Percentiles rank a stretch among this genome's conserved stretches.
These are phyloP conservation scores for Eragrostis nindensis DNA, from an alignment of 176 grass and related monocot genomes.

Conservation along the genomic window DNA sequence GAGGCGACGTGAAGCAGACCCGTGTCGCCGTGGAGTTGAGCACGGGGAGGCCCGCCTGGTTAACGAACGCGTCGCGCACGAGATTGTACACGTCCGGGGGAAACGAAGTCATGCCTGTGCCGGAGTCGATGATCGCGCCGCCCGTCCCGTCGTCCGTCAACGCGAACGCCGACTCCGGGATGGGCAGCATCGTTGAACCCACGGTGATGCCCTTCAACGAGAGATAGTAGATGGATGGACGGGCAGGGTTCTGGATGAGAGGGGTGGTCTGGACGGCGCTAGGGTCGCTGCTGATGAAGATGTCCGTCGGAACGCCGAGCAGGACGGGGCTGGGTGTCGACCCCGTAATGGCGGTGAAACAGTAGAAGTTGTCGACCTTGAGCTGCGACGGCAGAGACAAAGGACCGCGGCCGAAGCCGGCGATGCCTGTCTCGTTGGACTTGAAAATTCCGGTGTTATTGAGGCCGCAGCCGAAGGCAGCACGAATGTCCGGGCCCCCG, in stretches of 20 bases:
- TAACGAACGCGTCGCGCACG: slow-evolving; percentile 40
- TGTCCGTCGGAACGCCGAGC: slow-evolving; percentile 32
- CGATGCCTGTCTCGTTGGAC: slow-evolving; percentile 52
- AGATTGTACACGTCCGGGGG: slow-evolving; percentile 39
- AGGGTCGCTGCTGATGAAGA: neutral
- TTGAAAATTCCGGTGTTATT: slow-evolving; percentile 32
- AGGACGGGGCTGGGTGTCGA: slow-evolving; percentile 36
- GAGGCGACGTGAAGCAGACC: slow-evolving; percentile 49
- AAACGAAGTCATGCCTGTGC: slow-evolving; percentile 39
- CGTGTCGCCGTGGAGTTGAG: slow-evolving; percentile 13
- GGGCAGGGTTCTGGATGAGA: neutral
- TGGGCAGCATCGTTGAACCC: slow-evolving; percentile 33
- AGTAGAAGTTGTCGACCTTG: slow-evolving; percentile 52
- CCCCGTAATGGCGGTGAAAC: slow-evolving; percentile 40
- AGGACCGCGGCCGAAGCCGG: slow-evolving; percentile 31
- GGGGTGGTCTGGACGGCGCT: neutral
- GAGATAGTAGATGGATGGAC: slow-evolving; percentile 30
- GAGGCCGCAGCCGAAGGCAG: slow-evolving; percentile 46
- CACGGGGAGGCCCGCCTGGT: slow-evolving; percentile 38
- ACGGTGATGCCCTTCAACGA: slow-evolving; percentile 48
- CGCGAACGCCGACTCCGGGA: slow-evolving; percentile 40
- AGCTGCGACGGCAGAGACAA: slow-evolving; percentile 59
- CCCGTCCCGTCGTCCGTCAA: slow-evolving; percentile 26
- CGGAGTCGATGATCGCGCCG: slow-evolving; percentile 58
- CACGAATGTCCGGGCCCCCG: neutral